A percentile compares a stretch with the other conserved stretches of the same genome.
phyloP scores from a whole-genome alignment of 2,329 filamentous ascomycete genomes.

The Exophiala spinifera region DNA sequence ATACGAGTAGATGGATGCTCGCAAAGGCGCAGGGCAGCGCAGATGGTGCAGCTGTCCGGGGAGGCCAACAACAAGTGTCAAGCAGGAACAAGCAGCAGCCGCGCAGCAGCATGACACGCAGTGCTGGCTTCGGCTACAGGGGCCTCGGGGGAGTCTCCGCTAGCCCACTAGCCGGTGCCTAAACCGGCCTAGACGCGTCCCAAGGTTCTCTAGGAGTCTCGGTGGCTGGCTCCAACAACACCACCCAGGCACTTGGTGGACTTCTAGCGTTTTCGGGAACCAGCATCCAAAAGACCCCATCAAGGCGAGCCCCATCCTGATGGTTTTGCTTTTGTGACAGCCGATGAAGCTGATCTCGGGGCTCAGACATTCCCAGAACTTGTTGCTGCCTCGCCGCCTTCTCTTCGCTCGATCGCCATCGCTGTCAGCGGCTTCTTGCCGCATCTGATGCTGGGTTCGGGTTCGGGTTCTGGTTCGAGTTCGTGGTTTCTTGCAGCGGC shows the following conservation, averaged over 20 bases:
- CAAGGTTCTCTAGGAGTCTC: too few species aligned
- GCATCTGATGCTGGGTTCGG: neutral
- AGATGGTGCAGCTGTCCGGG: slow-evolving; percentile 8
- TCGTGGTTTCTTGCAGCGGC: neutral
- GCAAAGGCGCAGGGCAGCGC: too few species aligned
- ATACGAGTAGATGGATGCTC: too few species aligned
- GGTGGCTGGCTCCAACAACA: neutral
- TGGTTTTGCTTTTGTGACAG: neutral
- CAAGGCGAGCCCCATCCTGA: neutral
- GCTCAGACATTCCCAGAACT: too few species aligned
- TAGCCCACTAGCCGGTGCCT: neutral
- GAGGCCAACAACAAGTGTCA: slow-evolving; percentile 5
- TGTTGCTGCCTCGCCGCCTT: neutral
- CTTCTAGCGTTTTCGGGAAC: neutral
- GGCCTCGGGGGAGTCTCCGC: neutral
- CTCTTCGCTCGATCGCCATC: neutral
- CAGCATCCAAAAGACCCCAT: neutral
- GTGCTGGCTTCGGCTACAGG: neutral
- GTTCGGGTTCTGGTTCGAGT: too few species aligned
- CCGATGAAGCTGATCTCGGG: too few species aligned
- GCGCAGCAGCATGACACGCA: neutral
- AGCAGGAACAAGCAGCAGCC: slow-evolving; percentile 5
- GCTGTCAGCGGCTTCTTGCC: neutral
- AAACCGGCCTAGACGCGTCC: too few species aligned
- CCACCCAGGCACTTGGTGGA: neutral